Evolutionary conservation across 257 asterid genomes (phyloP).

Genomic region (Gynochthodes officinalis): DNA sequence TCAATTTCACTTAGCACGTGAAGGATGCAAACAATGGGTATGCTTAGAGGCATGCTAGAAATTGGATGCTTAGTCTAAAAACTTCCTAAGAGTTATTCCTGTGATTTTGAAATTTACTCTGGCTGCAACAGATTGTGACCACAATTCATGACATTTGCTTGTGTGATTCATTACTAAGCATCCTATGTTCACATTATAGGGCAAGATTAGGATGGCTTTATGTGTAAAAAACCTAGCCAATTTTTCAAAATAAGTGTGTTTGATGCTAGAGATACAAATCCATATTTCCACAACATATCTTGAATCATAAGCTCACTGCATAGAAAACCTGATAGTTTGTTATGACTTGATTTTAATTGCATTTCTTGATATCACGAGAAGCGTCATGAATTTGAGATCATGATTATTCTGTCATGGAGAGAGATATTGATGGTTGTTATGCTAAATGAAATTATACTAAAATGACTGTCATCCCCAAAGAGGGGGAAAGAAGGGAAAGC

Average conservation of each 20-base stretch:
- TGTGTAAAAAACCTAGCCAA: not conserved
- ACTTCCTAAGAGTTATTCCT: too few relatives aligned
- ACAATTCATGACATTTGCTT: too few relatives aligned
- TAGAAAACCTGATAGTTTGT: too few relatives aligned
- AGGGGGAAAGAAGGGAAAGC: not conserved
- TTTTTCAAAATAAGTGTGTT: not conserved
- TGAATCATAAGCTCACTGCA: too few relatives aligned
- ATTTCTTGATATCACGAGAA: too few relatives aligned
- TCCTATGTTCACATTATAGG: too few relatives aligned
- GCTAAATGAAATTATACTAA: not conserved
- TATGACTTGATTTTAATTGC: too few relatives aligned
- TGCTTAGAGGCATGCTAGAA: not conserved
- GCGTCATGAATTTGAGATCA: too few relatives aligned
- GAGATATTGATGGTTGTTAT: not conserved
- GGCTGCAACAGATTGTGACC: too few relatives aligned
- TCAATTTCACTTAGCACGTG: not conserved
- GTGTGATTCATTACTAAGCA: too few relatives aligned
- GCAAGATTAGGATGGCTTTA: not conserved
- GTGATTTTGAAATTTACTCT: too few relatives aligned
- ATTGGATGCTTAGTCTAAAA: not conserved
- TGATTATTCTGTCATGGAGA: not conserved
- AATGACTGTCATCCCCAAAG: not conserved
- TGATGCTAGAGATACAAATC: not conserved
- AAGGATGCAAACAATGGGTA: not conserved
- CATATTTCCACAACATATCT: too few relatives aligned